phyloP scores from a whole-genome alignment of 768 basidiomycete species.

The Serendipita sp. region DNA sequence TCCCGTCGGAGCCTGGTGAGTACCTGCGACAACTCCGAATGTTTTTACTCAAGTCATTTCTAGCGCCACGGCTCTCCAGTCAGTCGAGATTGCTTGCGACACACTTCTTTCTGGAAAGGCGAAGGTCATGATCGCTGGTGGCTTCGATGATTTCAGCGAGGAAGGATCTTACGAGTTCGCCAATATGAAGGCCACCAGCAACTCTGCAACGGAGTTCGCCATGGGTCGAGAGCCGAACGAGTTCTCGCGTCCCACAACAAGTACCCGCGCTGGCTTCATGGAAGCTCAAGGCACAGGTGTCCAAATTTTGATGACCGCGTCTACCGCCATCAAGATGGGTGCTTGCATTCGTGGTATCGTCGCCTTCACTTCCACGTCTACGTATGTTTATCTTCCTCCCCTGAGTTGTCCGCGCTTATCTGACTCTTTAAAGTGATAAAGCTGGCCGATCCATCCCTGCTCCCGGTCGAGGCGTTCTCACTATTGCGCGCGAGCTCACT shows the following conservation, averaged over 20 bases:
- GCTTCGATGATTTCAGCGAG: conserved; percentile 95
- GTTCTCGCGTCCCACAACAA: conserved; percentile 95
- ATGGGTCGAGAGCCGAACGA: conserved; percentile 99
- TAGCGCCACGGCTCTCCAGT: conserved; percentile 93
- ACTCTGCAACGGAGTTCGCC: conserved; percentile 91
- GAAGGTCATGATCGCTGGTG: conserved; percentile 98
- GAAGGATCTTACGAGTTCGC: conserved; percentile 99
- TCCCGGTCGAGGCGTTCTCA: conserved; percentile 84
- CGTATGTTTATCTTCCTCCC: conserved; percentile 33
- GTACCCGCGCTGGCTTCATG: conserved; percentile 95
- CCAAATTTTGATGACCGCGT: conserved; percentile 93
- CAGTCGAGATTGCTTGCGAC: conserved; percentile 95
- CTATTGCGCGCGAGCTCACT: conserved; percentile 71
- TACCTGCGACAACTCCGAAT: conserved; percentile 8
- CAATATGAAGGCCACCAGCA: conserved; percentile 99
- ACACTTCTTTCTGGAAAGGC: conserved; percentile 90
- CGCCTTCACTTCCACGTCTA: conserved; percentile 91
- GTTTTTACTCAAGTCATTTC: conserved; percentile 6
- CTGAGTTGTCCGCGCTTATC: not conserved
- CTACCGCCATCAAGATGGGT: conserved; percentile 88
- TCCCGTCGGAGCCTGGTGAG: conserved; percentile 94
- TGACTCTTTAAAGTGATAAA: conserved; percentile 53
- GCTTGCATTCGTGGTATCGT: conserved; percentile 86
- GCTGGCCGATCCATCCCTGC: conserved; percentile 96
- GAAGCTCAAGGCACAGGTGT: conserved; percentile 94